Base-by-base conservation (phyloP, 2,329 filamentous ascomycete species). In the Sarocladium oryzae region DNA sequence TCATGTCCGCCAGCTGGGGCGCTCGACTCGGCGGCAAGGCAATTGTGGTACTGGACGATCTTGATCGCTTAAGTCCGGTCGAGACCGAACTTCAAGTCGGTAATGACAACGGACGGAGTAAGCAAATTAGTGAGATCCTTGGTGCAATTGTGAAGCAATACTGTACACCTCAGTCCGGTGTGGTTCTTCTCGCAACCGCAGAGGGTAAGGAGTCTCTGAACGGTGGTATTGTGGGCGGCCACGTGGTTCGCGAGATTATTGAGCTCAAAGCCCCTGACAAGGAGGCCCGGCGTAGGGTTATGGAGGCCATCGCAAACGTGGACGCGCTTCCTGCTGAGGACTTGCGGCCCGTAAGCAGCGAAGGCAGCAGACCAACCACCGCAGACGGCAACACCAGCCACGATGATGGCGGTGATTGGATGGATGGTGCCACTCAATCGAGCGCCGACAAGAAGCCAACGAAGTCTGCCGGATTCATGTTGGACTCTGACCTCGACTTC, bases 81-180 rank as follows among this genome's bases (percentile, higher is more conserved):
- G 95, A 99, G 68, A 96, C 91, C 0, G 93, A 99, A 65, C 76
- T 99, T 11, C 89, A 96, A 66, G 88, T 95, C 4, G 89, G 89
- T 55, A 91, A 90, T 54, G 90, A 97, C 58, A 97, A 99, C 61
- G 89, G 89, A 16, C 82, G 92, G 56, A 97, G 91, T 64, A 82
- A 90, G 30, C 91, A 97, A 60, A 82, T 96, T 52, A 96, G 91
- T 63, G 93, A 99, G 66, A 82, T 89, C 1, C 78, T 99, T 4
- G 87, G 88, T 63, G 82, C 86, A 1, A 84, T 93, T 56, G 88
- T 92, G 1, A 81, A 85, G 52, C 87, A 96, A 62, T 91, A 92
- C 64, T 96, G 91, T 64, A 82, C 81, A 1, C 78, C 82, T 55
- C 85, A 89, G 54, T 89, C 85, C 55, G 85, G 86, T 2, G 87